Evolutionary conservation across 805 yeast species (phyloP), one percentile per base, ranked within the genome.

Genomic region (Metschnikowia koreensis): DNA sequence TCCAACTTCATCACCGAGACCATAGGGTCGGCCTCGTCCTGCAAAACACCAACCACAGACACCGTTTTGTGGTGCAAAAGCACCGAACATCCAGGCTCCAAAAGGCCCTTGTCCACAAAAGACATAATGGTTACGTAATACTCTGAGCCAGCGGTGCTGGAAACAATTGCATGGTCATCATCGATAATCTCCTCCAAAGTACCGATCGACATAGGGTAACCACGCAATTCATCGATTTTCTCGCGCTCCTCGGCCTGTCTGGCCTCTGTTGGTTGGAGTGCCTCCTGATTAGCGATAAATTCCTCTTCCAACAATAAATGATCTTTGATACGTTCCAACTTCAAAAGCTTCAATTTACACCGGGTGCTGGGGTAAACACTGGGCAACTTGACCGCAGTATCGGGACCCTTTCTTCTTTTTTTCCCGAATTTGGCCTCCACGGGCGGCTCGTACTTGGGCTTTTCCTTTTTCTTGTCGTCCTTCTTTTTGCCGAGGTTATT

Each of bases 381-480:
- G 5, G 99, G 99, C 56, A 94, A 80, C 65, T 86, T 90, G 56
- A 81, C 82, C 41, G 85, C 89, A 27, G 96, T 87, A 50, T 89
- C 89, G 48, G 94, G 96, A 7, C 97, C 97, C 77, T 86, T 90
- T 78, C 94, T 84, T 76, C 89, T 88, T 81, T 90, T 92, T 70
- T 89, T 87, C 51, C 97, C 97, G 64, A 90, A 87, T 59, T 92
- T 84, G 7, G 97, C 86, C 71, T 93, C 96, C 55, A 93, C 97
- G 13, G 99, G 99, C 36, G 99, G 98, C 72, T 94, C 99, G 71
- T 93, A 94, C 77, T 92, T 93, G 65, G 97, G 98, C 73, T 93
- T 92, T 63, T 88, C 89, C 59, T 85, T 83, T 74, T 85, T 85
- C 67, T 68, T 74, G 57, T 80, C 83, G 61, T 81, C 84, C 68